phyloP scores from a whole-genome alignment of 176 grass and related monocot species.

The Puya raimondii region DNA sequence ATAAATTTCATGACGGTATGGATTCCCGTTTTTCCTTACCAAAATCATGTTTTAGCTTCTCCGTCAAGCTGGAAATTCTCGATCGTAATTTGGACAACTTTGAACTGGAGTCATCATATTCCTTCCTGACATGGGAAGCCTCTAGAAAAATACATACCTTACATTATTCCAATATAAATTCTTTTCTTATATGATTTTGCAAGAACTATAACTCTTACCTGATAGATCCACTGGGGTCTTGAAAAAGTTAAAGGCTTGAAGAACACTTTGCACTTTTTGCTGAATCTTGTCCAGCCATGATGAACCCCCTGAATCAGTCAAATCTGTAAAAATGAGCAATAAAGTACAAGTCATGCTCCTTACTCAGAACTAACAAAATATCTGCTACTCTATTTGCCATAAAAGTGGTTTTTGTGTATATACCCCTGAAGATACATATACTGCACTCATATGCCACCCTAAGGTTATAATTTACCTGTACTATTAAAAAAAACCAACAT shows the following conservation, averaged over 20 bases:
- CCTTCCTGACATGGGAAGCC: slow-evolving; percentile 69
- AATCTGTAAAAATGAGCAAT: slow-evolving; percentile 31
- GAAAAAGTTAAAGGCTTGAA: slow-evolving; percentile 87
- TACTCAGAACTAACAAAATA: background rate
- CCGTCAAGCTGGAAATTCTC: slow-evolving; percentile 50
- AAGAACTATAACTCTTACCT: slow-evolving; percentile 39
- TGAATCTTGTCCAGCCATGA: slow-evolving; percentile 96
- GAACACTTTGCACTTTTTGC: slow-evolving; percentile 67
- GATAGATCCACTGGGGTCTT: slow-evolving; percentile 82
- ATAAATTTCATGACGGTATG: background rate
- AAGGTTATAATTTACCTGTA: too few species aligned
- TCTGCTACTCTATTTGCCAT: background rate
- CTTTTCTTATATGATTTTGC: slow-evolving; percentile 3
- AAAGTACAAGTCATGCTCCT: background rate
- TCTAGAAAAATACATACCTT: slow-evolving; percentile 43
- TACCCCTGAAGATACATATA: too few species aligned
- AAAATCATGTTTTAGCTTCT: slow-evolving; percentile 83
- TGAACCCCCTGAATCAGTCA: slow-evolving; percentile 32
- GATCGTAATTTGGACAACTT: slow-evolving; percentile 93
- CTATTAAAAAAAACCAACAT: too few species aligned
- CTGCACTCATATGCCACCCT: too few species aligned
- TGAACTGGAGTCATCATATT: slow-evolving; percentile 85
- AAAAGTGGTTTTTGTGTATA: too few species aligned
- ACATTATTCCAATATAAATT: slow-evolving; percentile 7
- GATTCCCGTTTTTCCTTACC: slow-evolving; percentile 36